A percentile compares a stretch with the other conserved stretches of the same genome.
These are phyloP conservation scores for Trichophyton schoenleinii DNA, from an alignment of 2,329 filamentous ascomycete genomes.

Conservation along the genomic window DNA sequence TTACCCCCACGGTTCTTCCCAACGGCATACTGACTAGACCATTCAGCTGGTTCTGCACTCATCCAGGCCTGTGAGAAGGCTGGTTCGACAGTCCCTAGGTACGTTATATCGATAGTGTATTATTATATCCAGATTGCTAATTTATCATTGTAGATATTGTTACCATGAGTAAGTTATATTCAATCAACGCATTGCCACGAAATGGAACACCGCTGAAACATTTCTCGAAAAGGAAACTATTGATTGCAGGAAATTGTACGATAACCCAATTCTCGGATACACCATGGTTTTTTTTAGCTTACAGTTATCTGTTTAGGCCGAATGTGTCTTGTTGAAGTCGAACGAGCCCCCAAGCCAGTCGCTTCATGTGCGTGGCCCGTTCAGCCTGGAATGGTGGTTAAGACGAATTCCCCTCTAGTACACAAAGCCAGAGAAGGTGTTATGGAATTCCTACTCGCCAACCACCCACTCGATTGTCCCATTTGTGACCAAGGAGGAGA, in stretches of 20 bases:
- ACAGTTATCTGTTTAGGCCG: constrained; percentile 38
- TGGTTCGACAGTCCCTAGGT: constrained; percentile 77
- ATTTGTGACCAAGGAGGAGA: constrained; percentile 98
- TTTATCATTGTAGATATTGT: constrained; percentile 58
- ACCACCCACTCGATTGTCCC: constrained; percentile 90
- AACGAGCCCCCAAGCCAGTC: constrained; percentile 89
- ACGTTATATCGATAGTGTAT: constrained; percentile 20
- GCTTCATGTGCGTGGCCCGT: constrained; percentile 98
- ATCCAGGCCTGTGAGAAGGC: constrained; percentile 99
- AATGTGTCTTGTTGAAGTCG: constrained; percentile 98
- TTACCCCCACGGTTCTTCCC: background rate
- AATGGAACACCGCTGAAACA: constrained; percentile 7
- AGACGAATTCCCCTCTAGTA: constrained; percentile 89
- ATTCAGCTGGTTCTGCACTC: constrained; percentile 77
- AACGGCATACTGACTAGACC: constrained; percentile 22
- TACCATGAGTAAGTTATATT: constrained; percentile 72
- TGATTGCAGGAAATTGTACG: constrained; percentile 93
- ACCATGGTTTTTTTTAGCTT: background rate
- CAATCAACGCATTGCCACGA: background rate
- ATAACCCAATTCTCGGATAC: background rate
- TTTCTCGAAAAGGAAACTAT: constrained; percentile 57
- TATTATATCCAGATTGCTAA: constrained; percentile 21
- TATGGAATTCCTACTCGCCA: constrained; percentile 96
- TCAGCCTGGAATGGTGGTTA: constrained; percentile 96
- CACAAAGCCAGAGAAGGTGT: constrained; percentile 98